These are phyloP conservation scores for Astrephomene gubernaculifera DNA, from an alignment of 139 green algal species.

Conservation along the genomic window DNA sequence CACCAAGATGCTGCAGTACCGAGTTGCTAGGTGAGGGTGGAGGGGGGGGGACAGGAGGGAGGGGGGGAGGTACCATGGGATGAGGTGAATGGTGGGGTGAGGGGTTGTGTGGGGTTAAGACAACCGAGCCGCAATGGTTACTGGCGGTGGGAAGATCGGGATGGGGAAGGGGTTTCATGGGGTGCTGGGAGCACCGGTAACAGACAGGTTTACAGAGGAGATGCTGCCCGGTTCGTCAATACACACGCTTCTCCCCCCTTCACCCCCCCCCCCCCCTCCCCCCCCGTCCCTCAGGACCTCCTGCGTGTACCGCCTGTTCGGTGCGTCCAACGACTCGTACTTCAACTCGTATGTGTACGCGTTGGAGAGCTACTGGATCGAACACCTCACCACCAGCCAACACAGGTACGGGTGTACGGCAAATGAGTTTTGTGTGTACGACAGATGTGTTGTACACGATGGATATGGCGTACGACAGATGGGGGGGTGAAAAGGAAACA, in stretches of 20 bases:
- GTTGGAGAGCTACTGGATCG: conserved; percentile 50
- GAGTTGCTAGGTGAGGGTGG: background rate
- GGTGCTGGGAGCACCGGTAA: background rate
- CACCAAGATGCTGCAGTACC: conserved; percentile 64
- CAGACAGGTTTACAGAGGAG: too few species aligned
- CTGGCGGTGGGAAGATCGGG: background rate
- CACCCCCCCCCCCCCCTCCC: background rate
- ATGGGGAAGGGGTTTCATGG: background rate
- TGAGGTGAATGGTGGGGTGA: too few species aligned
- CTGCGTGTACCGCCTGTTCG: conserved; percentile 27
- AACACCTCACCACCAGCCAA: conserved; percentile 58
- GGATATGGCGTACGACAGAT: too few species aligned
- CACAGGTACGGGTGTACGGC: too few species aligned
- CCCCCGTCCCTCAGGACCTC: background rate
- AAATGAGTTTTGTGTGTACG: too few species aligned
- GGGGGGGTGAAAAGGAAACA: too few species aligned
- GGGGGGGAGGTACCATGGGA: too few species aligned
- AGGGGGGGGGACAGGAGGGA: too few species aligned
- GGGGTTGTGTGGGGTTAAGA: too few species aligned
- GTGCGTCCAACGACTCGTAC: background rate
- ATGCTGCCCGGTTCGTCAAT: too few species aligned
- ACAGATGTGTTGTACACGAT: too few species aligned
- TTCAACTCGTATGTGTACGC: conserved; percentile 13
- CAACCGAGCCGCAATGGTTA: too few species aligned
- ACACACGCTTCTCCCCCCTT: background rate